Conservation (phyloP, 345 rosid genomes). For the Populus tremula region DNA sequence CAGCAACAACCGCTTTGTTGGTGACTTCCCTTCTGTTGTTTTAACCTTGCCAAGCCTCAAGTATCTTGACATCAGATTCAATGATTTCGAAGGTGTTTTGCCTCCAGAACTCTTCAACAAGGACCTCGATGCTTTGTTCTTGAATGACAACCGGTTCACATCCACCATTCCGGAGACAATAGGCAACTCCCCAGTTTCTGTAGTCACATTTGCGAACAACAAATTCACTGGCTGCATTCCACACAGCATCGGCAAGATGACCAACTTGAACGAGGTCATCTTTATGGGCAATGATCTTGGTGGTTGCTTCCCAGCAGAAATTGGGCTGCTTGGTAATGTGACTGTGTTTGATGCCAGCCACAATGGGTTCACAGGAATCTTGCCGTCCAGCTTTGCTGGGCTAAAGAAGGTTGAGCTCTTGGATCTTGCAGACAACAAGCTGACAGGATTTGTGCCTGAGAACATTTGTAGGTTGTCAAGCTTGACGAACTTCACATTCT, state of each 20-base stretch:
- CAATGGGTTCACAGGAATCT: constrained; percentile 48
- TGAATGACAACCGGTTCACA: constrained; percentile 75
- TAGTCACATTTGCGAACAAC: constrained; percentile 67
- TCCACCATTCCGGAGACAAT: constrained; percentile 58
- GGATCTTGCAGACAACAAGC: constrained; percentile 49
- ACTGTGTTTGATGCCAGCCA: constrained; percentile 56
- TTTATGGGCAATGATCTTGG: constrained; percentile 50
- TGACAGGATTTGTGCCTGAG: constrained; percentile 56
- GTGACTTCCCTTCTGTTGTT: constrained; percentile 55
- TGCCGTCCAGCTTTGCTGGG: constrained; percentile 39
- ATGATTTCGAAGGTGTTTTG: constrained; percentile 68
- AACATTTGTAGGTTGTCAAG: constrained; percentile 54
- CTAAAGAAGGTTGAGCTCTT: constrained; percentile 37
- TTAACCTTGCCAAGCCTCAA: constrained; percentile 53
- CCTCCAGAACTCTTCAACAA: constrained; percentile 51
- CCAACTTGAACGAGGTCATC: constrained; percentile 55
- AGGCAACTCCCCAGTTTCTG: constrained; percentile 55
- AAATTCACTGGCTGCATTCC: constrained; percentile 75
- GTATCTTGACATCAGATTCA: constrained; percentile 63
- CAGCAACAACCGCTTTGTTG: constrained; percentile 82
- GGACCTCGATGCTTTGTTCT: constrained; percentile 60
- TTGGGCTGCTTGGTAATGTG: constrained; percentile 47
- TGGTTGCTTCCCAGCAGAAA: constrained; percentile 73
- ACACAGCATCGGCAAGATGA: constrained; percentile 56
- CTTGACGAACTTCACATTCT: constrained; percentile 49